These are phyloP conservation scores for Thraustochytrium sp. DNA, from an alignment of 352 stramenopile species.

Conservation along the genomic window DNA sequence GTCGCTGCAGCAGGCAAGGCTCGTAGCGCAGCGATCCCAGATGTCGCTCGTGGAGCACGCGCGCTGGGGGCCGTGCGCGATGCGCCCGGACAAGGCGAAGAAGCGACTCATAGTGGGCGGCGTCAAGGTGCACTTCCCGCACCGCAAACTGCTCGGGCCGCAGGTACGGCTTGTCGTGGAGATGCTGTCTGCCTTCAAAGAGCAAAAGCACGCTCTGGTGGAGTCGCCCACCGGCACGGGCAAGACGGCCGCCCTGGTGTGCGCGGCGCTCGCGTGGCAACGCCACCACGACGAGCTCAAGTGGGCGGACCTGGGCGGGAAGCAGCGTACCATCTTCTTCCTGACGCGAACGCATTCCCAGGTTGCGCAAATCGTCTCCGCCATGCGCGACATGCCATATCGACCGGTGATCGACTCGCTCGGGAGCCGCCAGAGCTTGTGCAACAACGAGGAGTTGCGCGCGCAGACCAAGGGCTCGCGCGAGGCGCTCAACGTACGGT, in stretches of 20 bases:
- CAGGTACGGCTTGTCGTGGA: slow-evolving; percentile 88
- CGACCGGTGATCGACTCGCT: background rate
- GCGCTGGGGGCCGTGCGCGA: background rate
- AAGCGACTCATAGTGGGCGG: slow-evolving; percentile 18
- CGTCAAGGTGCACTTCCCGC: slow-evolving; percentile 70
- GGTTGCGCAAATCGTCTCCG: slow-evolving; percentile 81
- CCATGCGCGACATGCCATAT: slow-evolving; percentile 73
- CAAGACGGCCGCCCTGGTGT: slow-evolving; percentile 86
- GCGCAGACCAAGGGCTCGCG: slow-evolving; percentile 47
- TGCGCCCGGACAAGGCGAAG: background rate
- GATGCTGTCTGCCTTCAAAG: slow-evolving; percentile 67
- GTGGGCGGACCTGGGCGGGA: slow-evolving; percentile 48
- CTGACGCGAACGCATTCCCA: slow-evolving; percentile 84
- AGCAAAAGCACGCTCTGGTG: slow-evolving; percentile 78
- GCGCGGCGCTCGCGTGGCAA: slow-evolving; percentile 70
- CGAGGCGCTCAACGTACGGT: background rate
- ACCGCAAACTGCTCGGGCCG: slow-evolving; percentile 73
- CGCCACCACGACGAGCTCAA: slow-evolving; percentile 37
- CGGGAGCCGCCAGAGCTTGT: background rate
- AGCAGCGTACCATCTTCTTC: slow-evolving; percentile 75
- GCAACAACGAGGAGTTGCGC: background rate
- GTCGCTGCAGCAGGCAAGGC: background rate
- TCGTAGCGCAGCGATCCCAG: background rate
- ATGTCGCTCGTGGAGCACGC: background rate
- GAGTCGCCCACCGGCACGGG: slow-evolving; percentile 86